Conservation (phyloP, 345 rosid species). For the Linum usitatissimum region DNA sequence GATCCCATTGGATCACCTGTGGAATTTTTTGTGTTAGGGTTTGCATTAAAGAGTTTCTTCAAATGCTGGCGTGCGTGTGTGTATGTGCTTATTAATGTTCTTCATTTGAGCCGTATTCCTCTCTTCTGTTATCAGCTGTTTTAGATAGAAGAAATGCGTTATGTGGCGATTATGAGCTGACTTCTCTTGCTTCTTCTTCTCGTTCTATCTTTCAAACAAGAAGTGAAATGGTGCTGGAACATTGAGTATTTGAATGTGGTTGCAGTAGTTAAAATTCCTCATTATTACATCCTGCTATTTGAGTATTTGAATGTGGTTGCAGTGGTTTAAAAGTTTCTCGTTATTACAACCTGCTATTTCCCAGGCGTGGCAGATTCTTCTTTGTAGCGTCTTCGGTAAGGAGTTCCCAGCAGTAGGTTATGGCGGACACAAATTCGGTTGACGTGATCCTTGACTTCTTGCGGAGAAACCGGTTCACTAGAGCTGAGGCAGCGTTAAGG, state of each 20-base stretch:
- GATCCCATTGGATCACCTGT: not conserved
- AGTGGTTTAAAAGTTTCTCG: not conserved
- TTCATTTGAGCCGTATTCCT: not conserved
- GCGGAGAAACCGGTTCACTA: conserved; percentile 58
- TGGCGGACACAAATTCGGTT: conserved; percentile 59
- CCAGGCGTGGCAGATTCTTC: conserved; percentile 29
- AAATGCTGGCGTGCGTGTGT: not conserved
- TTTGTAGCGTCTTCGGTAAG: conserved; percentile 17
- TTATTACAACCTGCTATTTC: conserved; percentile 11
- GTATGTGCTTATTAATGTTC: not conserved
- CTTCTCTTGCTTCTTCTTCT: no score
- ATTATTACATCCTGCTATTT: conserved; percentile 11
- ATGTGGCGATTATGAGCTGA: not conserved
- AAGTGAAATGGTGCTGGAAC: no score
- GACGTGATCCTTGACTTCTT: conserved; percentile 78
- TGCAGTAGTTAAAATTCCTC: not conserved
- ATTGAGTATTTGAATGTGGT: no score
- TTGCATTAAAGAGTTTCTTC: not conserved
- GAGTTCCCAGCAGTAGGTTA: conserved; percentile 21
- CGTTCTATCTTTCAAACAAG: not conserved
- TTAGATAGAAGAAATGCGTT: not conserved
- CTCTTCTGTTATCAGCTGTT: not conserved
- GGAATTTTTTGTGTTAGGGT: not conserved
- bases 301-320: no score
- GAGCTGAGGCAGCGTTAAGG: conserved; percentile 95